A percentile compares a stretch with the other conserved stretches of the same genome.
Conservation (phyloP, 2,329 filamentous ascomycete species). For the Trichophaea hybrida region DNA sequence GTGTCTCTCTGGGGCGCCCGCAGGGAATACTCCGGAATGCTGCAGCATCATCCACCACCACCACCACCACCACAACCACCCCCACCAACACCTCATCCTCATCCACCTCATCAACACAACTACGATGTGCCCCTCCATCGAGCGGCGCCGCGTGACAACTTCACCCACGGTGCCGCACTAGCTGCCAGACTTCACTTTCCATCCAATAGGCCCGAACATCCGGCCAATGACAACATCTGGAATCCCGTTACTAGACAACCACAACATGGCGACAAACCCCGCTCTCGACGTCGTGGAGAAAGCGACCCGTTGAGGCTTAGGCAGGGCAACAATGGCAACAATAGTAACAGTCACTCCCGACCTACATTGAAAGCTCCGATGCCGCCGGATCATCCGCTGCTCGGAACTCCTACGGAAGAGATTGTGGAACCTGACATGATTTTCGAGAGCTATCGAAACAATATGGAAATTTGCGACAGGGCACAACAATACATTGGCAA, state of each 20-base stretch:
- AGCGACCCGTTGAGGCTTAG: neutral
- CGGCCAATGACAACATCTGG: neutral
- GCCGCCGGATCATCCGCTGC: neutral
- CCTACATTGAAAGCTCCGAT: neutral
- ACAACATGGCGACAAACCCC: neutral
- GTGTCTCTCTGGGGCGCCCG: neutral
- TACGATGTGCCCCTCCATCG: neutral
- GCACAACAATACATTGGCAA: neutral
- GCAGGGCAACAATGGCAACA: neutral
- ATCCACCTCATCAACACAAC: conserved; percentile 2
- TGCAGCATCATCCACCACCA: neutral
- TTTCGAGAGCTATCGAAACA: neutral
- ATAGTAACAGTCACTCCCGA: neutral
- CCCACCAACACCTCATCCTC: neutral
- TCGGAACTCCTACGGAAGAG: neutral
- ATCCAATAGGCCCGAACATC: neutral
- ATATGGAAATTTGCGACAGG: neutral
- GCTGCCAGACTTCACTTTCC: neutral
- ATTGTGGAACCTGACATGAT: neutral
- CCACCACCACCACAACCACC: neutral
- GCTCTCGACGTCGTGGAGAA: neutral
- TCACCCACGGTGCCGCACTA: neutral
- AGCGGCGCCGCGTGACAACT: neutral
- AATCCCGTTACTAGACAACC: neutral
- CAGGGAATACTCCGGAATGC: neutral